Conservation (phyloP, 345 rosid genomes). For the Trapa bicornis region DNA sequence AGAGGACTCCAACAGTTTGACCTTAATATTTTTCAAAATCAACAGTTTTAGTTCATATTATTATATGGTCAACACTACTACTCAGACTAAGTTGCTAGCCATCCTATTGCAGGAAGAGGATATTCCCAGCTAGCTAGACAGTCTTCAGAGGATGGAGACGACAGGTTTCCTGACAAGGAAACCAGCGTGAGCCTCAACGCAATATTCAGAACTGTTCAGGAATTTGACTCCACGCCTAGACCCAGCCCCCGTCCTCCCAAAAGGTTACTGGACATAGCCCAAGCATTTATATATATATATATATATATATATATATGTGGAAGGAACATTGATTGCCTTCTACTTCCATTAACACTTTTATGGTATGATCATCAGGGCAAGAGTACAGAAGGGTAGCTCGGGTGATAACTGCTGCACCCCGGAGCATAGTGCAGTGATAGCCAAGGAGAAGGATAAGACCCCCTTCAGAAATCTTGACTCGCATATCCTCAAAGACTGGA, state of each 20-base stretch:
- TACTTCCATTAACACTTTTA: too few species aligned
- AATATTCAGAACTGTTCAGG: not conserved
- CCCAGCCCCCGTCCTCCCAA: not conserved
- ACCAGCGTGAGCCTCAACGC: not conserved
- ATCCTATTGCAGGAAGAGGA: not conserved
- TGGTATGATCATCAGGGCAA: slow-evolving; percentile 7
- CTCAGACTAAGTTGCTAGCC: not conserved
- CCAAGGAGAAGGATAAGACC: not conserved
- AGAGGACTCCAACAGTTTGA: too few species aligned
- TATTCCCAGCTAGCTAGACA: not conserved
- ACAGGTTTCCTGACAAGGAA: not conserved
- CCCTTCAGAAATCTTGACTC: not conserved
- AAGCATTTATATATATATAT: not conserved
- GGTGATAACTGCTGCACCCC: not conserved
- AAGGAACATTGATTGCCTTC: too few species aligned
- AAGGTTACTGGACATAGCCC: not conserved
- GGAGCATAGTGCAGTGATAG: not conserved
- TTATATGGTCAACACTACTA: too few species aligned
- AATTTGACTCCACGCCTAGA: not conserved
- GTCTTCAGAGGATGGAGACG: not conserved
- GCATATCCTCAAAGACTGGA: not conserved
- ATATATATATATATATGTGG: not conserved
- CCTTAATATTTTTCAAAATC: too few species aligned
- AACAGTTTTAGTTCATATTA: too few species aligned
- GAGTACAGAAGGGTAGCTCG: not conserved